Base-by-base conservation (phyloP, 2,329 filamentous ascomycete species). In the Samsoniella hepiali region DNA sequence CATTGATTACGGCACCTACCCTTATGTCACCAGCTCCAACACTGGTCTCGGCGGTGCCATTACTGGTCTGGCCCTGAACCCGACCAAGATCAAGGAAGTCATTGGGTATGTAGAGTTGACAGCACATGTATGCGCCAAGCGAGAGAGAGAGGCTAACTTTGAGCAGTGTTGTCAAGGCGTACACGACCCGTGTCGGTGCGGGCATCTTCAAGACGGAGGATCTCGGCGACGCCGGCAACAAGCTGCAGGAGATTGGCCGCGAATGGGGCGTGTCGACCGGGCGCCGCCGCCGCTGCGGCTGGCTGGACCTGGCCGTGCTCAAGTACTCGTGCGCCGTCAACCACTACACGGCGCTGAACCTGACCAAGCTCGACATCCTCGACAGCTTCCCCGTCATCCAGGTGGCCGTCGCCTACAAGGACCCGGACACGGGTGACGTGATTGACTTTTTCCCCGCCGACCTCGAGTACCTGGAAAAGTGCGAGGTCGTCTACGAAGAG, bases 311-410 rank as follows among this genome's bases (percentile, higher is more conserved):
- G 5, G 87, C 90, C 40, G 83, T 90, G 7, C 75, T 90, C 66
- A 88, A 88, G 73, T 90, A 89, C 78, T 87, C 74, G 32, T 68
- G 69, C 65, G 77, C 81, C 54, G 80, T 89, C 73, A 91, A 91
- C 77, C 82, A 88, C 77, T 91, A 91, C 76, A 86, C 86, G 0
- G 75, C 79, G 51, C 72, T 87, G 2, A 86, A 87, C 69, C 72
- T 87, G 47, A 87, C 83, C 15, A 87, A 85, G 65, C 69, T 72
- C 31, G 70, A 72, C 47, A 82, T 92, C 44, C 81, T 93, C 17
- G 90, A 93, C 72, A 84, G 84, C 38, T 92, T 96, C 73, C 81
- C 84, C 10, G 88, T 86, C 70, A 84, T 96, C 76, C 90, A 93
- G 74, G 81, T 91, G 58, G 90, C 89, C 22, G 84, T 89, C 15